These are phyloP conservation scores for Fusarium redolens DNA, from an alignment of 2,329 filamentous ascomycete genomes.

Conservation along the genomic window DNA sequence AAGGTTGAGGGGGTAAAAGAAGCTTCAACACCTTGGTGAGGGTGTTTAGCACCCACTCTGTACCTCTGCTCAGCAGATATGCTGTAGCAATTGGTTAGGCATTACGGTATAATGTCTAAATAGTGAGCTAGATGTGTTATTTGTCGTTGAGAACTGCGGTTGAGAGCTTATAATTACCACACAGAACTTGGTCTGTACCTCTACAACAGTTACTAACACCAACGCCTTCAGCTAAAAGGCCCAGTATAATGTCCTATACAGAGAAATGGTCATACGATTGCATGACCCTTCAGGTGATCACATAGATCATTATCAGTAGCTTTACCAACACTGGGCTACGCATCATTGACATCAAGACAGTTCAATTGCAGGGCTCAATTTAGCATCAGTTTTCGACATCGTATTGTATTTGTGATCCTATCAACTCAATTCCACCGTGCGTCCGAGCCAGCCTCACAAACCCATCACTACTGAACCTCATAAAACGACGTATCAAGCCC, in stretches of 20 bases:
- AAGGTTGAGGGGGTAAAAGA: too few relatives aligned
- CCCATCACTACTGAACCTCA: background rate
- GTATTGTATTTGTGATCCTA: background rate
- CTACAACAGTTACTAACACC: rapidly evolving
- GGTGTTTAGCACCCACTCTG: too few relatives aligned
- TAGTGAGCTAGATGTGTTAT: too few relatives aligned
- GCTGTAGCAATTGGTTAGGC: too few relatives aligned
- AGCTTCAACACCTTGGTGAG: too few relatives aligned
- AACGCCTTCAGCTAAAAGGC: rapidly evolving
- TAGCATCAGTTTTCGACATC: background rate
- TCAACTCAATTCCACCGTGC: rapidly evolving
- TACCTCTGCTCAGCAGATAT: too few relatives aligned
- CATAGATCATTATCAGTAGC: rapidly evolving
- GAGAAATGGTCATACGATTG: rapidly evolving
- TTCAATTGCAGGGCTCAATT: background rate
- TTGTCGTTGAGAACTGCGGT: too few relatives aligned
- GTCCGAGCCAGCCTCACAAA: rapidly evolving
- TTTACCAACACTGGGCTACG: rapidly evolving
- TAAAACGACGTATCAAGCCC: conserved; percentile 24
- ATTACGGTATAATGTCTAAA: too few relatives aligned
- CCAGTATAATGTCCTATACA: rapidly evolving
- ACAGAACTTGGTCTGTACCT: too few relatives aligned
- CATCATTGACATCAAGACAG: rapidly evolving
- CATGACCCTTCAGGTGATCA: rapidly evolving
- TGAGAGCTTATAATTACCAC: too few relatives aligned